A percentile compares a stretch with the other conserved stretches of the same genome.
Conservation (phyloP, 129 eudicot genomes). For the Daucus carota region DH1_v3.0 NC_030386.2:34491001-34491500, state of each 20-base stretch:
- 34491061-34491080: not conserved
- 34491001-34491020: not conserved
- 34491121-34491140: too few relatives aligned
- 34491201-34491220: too few relatives aligned
- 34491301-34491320: too few relatives aligned
- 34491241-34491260: too few relatives aligned
- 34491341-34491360: not conserved
- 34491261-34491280: too few relatives aligned
- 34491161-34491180: too few relatives aligned
- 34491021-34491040: constrained; percentile 2
- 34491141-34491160: too few relatives aligned
- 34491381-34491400: not conserved
- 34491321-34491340: not conserved
- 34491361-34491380: not conserved
- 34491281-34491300: too few relatives aligned
- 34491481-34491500: not conserved
- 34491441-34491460: not conserved
- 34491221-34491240: too few relatives aligned
- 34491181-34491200: too few relatives aligned
- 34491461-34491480: not conserved
- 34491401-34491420: not conserved
- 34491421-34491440: not conserved
- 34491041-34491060: not conserved
- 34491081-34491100: too few relatives aligned
- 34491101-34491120: too few relatives aligned